Conservation (phyloP, 164 flowering plant genomes). For the Nymphaea thermarum region DNA sequence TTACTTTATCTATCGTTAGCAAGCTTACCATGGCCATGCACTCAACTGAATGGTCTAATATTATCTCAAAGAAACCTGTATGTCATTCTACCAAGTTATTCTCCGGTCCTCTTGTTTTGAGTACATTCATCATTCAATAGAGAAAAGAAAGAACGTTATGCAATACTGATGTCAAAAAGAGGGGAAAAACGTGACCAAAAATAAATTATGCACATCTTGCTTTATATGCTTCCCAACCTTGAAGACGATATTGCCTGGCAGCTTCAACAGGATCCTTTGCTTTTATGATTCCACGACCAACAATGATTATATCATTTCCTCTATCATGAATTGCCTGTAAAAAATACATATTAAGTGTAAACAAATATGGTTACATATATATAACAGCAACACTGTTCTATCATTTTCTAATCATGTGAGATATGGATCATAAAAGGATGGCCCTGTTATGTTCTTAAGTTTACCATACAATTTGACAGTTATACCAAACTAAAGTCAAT, state of each 20-base stretch:
- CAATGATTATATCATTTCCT: slow-evolving; percentile 92
- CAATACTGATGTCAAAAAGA: background rate
- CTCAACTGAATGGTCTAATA: too few relatives aligned
- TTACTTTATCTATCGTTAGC: too few relatives aligned
- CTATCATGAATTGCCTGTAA: slow-evolving; percentile 75
- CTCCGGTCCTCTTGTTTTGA: too few relatives aligned
- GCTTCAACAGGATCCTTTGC: slow-evolving; percentile 65
- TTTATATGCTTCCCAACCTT: slow-evolving; percentile 91
- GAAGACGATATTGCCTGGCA: slow-evolving; percentile 76
- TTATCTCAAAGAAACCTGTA: too few relatives aligned
- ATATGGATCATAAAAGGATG: background rate
- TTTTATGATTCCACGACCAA: slow-evolving; percentile 94
- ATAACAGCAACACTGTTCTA: background rate
- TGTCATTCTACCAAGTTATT: too few relatives aligned
- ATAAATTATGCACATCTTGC: slow-evolving; percentile 28
- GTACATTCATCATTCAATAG: too few relatives aligned
- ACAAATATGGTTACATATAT: background rate
- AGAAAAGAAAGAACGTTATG: too few relatives aligned
- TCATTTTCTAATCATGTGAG: background rate
- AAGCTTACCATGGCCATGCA: too few relatives aligned
- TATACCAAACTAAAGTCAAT: too few relatives aligned
- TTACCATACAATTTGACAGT: too few relatives aligned
- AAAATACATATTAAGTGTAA: background rate
- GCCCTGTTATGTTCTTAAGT: too few relatives aligned
- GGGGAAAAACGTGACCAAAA: background rate